These are phyloP conservation scores for Arabidopsis thaliana DNA, from an alignment of 345 rosid species.

Conservation along the genomic window TAIR10.1 NC_003071.7:14911001-14911500, in stretches of 20 bases:
- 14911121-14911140: background rate
- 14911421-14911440: slow-evolving; percentile 84
- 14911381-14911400: slow-evolving; percentile 85
- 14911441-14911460: slow-evolving; percentile 48
- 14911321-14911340: slow-evolving; percentile 61
- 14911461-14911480: slow-evolving; percentile 37
- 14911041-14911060: background rate
- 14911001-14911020: background rate
- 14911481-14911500: slow-evolving; percentile 50
- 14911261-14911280: background rate
- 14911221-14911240: background rate
- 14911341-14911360: slow-evolving; percentile 70
- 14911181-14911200: background rate
- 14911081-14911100: background rate
- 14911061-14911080: background rate
- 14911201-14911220: background rate
- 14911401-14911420: slow-evolving; percentile 81
- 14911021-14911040: background rate
- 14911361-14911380: slow-evolving; percentile 78
- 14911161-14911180: background rate
- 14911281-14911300: slow-evolving; percentile 13
- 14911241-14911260: background rate
- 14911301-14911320: slow-evolving; percentile 59
- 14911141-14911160: slow-evolving; percentile 7
- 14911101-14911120: background rate